Evolutionary conservation across 345 rosid species (phyloP), one percentile per base, ranked within the genome.

Genomic region (Passiflora organensis): DNA sequence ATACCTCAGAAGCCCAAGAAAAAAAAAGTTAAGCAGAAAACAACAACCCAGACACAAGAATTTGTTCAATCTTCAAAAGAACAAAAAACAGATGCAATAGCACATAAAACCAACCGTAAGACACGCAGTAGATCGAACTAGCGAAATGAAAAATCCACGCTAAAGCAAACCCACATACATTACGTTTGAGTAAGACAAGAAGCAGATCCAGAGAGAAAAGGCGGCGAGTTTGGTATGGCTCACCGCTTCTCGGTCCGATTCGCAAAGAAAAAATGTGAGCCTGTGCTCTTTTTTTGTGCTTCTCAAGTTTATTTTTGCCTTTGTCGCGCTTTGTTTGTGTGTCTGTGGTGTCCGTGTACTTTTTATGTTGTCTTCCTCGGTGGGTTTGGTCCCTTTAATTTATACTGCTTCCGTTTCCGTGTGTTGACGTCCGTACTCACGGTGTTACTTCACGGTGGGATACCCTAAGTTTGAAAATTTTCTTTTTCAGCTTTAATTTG

Each of bases 361-460:
- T 61, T 32, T 37, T 43, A 60, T 60, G 56, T 60, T 58, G 81
- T 60, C 64, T 49, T 68, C 32, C 66, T 52, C 71, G 71, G 69
- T 76, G 61, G 63, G 71, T 56, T 41, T 51, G 43, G 37, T 43
- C 59, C 16, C 52, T 68, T 53, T 36, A 63, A 70, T 67, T 17
- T 52, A 38, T 48, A 28, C 34, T 28, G 15, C 34, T 28, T 28
- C 8, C 39, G 9, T 6, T 15, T 6, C 6, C 20, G 22, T 20
- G 51, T 53, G 3, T 28, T 28, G 34, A 2, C 85, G 88, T 84
- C 85, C 83, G 83, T 77, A 84, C 69, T 70, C 56, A 74, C 86
- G 80, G 60, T 62, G 91, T 76, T 70, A 71, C 46, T 59, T 71
- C 42, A 86, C 84, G 72, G 60, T 60, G 76, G 47, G 16, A 55